These are phyloP conservation scores for Daucus carota DNA, from an alignment of 129 eudicot species.

Conservation along the genomic window DH1_v3.0 NC_030383.2:45329001-45329500, in stretches of 20 bases:
- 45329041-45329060: no score
- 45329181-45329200: no score
- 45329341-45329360: neutral
- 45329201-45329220: no score
- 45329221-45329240: no score
- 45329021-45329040: no score
- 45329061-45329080: no score
- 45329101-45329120: no score
- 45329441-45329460: neutral
- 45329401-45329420: neutral
- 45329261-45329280: slow-evolving; percentile 6
- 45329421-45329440: neutral
- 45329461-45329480: slow-evolving; percentile 12
- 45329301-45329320: slow-evolving; percentile 1
- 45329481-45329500: slow-evolving; percentile 20
- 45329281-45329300: slow-evolving; percentile 2
- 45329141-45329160: no score
- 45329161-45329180: no score
- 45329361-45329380: neutral
- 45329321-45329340: slow-evolving; percentile 5
- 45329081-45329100: no score
- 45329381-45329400: neutral
- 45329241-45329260: neutral
- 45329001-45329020: no score
- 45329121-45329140: no score